A percentile compares a stretch with the other conserved stretches of the same genome.
Evolutionary conservation across 345 rosid species (phyloP).

Genomic region (Schrenkiella parvula): DNA sequence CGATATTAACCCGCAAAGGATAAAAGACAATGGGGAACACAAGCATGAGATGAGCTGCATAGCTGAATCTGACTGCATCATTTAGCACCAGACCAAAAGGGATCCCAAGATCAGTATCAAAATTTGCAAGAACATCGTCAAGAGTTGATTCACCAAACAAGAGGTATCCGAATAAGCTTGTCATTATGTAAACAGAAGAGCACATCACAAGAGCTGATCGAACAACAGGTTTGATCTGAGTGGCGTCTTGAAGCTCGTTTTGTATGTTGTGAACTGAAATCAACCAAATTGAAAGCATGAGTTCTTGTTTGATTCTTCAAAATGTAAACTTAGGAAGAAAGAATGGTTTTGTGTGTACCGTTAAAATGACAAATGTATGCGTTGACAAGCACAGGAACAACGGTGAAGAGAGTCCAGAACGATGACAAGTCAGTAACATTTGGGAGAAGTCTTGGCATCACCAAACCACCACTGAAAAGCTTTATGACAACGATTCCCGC

Average conservation of each 20-base stretch:
- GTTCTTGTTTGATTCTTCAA: neutral
- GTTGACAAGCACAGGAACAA: constrained; percentile 83
- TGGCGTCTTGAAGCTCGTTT: constrained; percentile 77
- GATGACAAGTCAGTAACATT: constrained; percentile 63
- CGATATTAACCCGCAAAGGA: constrained; percentile 77
- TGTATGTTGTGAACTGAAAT: constrained; percentile 79
- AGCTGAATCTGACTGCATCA: constrained; percentile 85
- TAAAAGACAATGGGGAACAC: constrained; percentile 89
- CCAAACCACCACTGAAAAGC: constrained; percentile 53
- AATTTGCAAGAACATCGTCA: constrained; percentile 92
- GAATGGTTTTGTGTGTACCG: constrained; percentile 37
- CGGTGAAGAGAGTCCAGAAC: constrained; percentile 80
- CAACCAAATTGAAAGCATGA: neutral
- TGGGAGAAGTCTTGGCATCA: constrained; percentile 82
- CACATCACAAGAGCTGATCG: constrained; percentile 66
- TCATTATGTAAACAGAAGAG: constrained; percentile 68
- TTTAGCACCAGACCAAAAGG: constrained; percentile 68
- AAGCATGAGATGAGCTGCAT: constrained; percentile 84
- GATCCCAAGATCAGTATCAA: constrained; percentile 70
- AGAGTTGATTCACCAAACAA: constrained; percentile 75
- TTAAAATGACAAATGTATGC: constrained; percentile 88
- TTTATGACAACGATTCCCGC: constrained; percentile 66
- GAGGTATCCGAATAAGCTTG: constrained; percentile 81
- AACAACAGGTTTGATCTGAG: constrained; percentile 64
- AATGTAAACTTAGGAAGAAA: neutral